Base-by-base conservation (phyloP, 164 flowering plant genomes). In the Magnolia kwangsiensis region DNA sequence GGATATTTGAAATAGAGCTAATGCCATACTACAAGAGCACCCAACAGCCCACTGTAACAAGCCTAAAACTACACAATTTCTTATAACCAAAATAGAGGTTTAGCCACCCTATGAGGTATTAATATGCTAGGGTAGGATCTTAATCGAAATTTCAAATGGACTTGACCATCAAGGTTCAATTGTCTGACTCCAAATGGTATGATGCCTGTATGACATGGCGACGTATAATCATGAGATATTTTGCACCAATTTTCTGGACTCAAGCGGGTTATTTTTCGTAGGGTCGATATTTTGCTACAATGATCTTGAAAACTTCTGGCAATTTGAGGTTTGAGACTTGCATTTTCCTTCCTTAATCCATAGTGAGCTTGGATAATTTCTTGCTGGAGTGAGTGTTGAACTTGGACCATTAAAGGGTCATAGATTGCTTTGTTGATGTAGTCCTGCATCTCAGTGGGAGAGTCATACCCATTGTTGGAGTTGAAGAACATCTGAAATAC, bases 401-500 rank as follows among this genome's bases (percentile, higher is more conserved):
- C 27, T 50, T 50, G 16, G 8, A 67, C 50, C 72, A 7, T 21
- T 13, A 64, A 1, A 50, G 87, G 86, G 74, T 73, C 21, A 61
- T 78, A 87, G 67, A 87, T 74, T 3, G 88, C 88, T 64, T 83
- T 84, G 10, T 82, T 79, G 29, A 87, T 84, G 79, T 80, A 79
- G 10, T 77, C 31, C 11, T 83, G 59, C 73, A 87, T n/a, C 27
- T 67, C 78, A 0, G 83, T 78, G 4, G 82, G 58, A 3, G 84
- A 79, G 67, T 87, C 86, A 23, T 65, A 86, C 51, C 77, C 50
- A 68, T 87, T 87, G 64, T 51, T n/a, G 0, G 83, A 77, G 79
- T 84, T 75, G 76, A 79, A 87, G 67, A 87, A 87, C 90, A 87
- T 86, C 31, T 84, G 80, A 58, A 87, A 87, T 19, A 74, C 80